Evolutionary conservation across 1,139 yeast genomes (phyloP), one percentile per base, ranked within the genome.

Genomic region (Debaryomyces sp.): DNA sequence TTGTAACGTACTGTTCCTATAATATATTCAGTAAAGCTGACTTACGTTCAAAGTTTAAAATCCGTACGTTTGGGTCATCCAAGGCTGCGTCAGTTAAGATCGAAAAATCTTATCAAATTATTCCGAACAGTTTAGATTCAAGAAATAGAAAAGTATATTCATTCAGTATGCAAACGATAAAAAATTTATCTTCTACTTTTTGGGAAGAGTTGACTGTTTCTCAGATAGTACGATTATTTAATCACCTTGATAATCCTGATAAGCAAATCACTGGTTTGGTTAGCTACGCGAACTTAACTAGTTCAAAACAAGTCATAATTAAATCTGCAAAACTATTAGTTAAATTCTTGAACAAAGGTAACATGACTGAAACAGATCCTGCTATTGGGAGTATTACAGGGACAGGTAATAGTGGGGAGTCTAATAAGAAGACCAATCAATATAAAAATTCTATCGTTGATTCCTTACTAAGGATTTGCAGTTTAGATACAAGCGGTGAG

Each of bases 21-120:
- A 81, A 81, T 54, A 62, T 78, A 30, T 80, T 81, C 57, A 62
- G 67, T 42, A 75, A 68, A 51, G 72, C 78, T 18, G 86, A 81
- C 56, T 64, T 81, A 47, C 72, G 70, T 59, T 77, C 68, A 10
- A 64, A 70, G 39, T 68, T 59, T 49, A 64, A 72, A 18, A 56
- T 74, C 6, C 61, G 63, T 12, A 61, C 65, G 5, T 55, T 53
- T 13, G 62, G 65, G 3, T 46, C 60, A 8, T 54, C 57, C 23
- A 63, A 60, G 43, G 57, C 54, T 42, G 53, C 54, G 2, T 57
- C 62, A 4, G 54, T 70, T 6, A 57, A 56, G 45, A 62, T 72
- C 22, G 76, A 71, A 48, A 63, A 56, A 40, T 55, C 70, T 2
- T 71, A 58, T 51, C 73, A 61, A 43, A 58, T 70, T 13, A 54